Conservation (phyloP, 352 stramenopile genomes). For the Thalassiosira allenii region DNA sequence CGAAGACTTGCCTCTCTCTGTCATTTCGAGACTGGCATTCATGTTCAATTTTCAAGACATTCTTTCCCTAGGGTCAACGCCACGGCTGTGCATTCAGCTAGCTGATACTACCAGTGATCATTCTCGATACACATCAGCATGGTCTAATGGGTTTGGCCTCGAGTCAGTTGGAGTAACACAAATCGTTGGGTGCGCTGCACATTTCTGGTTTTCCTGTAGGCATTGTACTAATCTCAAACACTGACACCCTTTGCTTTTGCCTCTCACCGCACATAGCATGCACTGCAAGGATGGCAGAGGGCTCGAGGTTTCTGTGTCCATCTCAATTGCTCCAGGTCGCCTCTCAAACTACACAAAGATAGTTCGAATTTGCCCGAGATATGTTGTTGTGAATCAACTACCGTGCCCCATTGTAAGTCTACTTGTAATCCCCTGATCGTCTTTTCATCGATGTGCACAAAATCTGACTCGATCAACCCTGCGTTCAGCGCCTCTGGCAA, state of each 20-base stretch:
- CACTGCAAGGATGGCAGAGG: constrained; percentile 82
- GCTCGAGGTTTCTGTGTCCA: constrained; percentile 88
- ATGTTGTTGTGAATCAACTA: constrained; percentile 88
- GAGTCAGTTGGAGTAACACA: constrained; percentile 90
- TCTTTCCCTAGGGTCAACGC: constrained; percentile 60
- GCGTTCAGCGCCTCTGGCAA: constrained; percentile 75
- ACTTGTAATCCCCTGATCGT: too few species aligned
- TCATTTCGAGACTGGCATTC: constrained; percentile 84
- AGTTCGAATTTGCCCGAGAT: constrained; percentile 88
- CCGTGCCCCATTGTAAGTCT: constrained; percentile 70
- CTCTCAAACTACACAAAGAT: constrained; percentile 90
- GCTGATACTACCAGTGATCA: constrained; percentile 64
- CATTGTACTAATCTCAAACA: constrained; percentile 10
- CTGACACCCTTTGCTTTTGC: neutral
- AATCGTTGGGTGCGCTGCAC: constrained; percentile 79
- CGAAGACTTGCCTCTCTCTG: constrained; percentile 81
- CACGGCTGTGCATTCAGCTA: constrained; percentile 85
- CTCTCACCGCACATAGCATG: constrained; percentile 59
- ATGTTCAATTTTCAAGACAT: constrained; percentile 90
- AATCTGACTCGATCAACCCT: neutral
- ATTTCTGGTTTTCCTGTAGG: neutral
- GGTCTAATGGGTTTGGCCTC: constrained; percentile 88
- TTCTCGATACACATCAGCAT: constrained; percentile 81
- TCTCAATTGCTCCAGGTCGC: constrained; percentile 87
- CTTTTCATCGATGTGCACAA: too few species aligned